Evolutionary conservation across 2,329 filamentous ascomycete genomes (phyloP), one percentile per base, ranked within the genome.

Genomic region (Aspergillus hortae): DNA sequence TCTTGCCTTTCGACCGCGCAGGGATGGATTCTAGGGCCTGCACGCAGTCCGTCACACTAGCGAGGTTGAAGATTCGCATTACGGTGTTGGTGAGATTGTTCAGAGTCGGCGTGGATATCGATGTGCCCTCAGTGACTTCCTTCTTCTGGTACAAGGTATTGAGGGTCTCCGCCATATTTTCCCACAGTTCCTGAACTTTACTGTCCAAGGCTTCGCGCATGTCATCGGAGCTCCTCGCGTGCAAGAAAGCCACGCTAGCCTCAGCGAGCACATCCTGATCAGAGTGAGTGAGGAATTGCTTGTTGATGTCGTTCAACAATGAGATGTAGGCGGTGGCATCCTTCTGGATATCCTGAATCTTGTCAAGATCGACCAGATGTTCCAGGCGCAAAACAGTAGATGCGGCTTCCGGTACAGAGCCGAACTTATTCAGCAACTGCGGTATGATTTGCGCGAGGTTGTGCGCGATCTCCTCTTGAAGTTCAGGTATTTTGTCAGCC

Each of bases 211-310:
- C 76, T 63, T 99, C 94, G 59, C 92, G 88, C 32, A 96, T 83
- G 65, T 96, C 92, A 55, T 94, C 90, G 56, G 90, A 92, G 55
- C 86, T 86, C 58, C 89, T 86, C 7, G 92, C 91, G 66, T 95
- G 90, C 30, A 96, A 75, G 35, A 99, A 82, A 4, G 92, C 89
- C 19, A 85, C 80, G 25, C 88, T 87, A 12, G 91, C 92, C 69
- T 96, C 92, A 10, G 85, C 84, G 43, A 99, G 79, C 15, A 97
- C 92, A 50, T 83, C 83, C 61, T 89, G 88, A 63, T 95, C 90
- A 41, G 89, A 89, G 66, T 99, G 94, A n/a, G 90, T 85, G 62
- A 88, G 85, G 73, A 99, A 97, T 63, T 99, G 94, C 52, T 90
- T 90, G 69, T 89, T 91, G 61, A 97, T 90, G 63, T 96, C 92